A percentile compares a stretch with the other conserved stretches of the same genome.
phyloP scores from a whole-genome alignment of 2,329 filamentous ascomycete genomes.

The Macrophomina pseudophaseolina region DNA sequence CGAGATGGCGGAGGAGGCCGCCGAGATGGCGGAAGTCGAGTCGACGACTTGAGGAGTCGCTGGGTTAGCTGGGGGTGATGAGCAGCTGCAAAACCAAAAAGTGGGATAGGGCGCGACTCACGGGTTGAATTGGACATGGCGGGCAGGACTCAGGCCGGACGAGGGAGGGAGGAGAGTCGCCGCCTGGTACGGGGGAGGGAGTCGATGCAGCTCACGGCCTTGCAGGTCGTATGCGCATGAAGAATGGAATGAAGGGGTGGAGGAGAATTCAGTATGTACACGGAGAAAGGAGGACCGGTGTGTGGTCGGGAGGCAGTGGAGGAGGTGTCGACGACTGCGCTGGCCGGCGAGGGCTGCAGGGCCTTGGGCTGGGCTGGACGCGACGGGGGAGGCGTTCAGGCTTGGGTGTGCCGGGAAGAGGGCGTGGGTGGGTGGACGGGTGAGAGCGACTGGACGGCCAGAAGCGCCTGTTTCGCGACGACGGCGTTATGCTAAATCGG shows the following conservation, averaged over 20 bases:
- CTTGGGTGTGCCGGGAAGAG: slow-evolving; percentile 1
- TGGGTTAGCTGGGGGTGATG: slow-evolving; percentile 10
- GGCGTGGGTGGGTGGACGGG: background rate
- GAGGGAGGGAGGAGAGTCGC: background rate
- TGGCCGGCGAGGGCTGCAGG: background rate
- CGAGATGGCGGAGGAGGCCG: background rate
- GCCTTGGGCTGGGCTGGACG: background rate
- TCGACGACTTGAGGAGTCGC: slow-evolving; percentile 2
- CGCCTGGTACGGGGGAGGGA: slow-evolving; percentile 1
- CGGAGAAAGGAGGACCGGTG: slow-evolving; percentile 12
- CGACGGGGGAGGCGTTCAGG: slow-evolving; percentile 8
- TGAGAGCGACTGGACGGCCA: background rate
- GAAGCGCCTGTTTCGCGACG: slow-evolving; percentile 23
- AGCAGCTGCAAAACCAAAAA: background rate
- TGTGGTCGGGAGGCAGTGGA: slow-evolving; percentile 1
- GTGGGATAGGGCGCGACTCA: slow-evolving; percentile 6
- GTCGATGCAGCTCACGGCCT: slow-evolving; percentile 16
- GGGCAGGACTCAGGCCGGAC: slow-evolving; percentile 7
- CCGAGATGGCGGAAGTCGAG: background rate
- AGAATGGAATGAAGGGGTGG: slow-evolving; percentile 19
- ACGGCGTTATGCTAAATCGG: slow-evolving; percentile 25
- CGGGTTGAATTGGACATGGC: slow-evolving; percentile 21
- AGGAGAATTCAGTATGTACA: slow-evolving; percentile 20
- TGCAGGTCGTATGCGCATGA: slow-evolving; percentile 4
- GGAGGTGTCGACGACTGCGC: background rate